phyloP scores from a whole-genome alignment of 2,329 filamentous ascomycete genomes.

The Alternaria arborescens region DNA sequence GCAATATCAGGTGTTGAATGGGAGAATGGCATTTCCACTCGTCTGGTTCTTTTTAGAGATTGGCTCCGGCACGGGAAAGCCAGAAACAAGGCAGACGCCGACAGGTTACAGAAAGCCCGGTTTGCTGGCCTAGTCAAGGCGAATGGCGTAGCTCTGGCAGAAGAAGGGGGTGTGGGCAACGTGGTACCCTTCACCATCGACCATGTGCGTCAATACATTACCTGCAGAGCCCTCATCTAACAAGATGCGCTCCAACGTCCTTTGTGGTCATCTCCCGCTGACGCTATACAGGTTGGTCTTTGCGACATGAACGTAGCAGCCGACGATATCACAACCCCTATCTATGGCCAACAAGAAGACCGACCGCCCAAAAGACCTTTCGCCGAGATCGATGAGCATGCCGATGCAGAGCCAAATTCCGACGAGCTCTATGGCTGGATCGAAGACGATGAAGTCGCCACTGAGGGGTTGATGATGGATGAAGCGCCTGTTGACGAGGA shows the following conservation, averaged over 20 bases:
- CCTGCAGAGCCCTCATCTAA: conserved; percentile 37
- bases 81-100: conserved; percentile 34
- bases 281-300: conserved; percentile 43
- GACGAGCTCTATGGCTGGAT: conserved; percentile 79
- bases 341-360: conserved; percentile 28
- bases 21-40: conserved; percentile 78
- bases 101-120: conserved; percentile 46
- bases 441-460: conserved; percentile 64
- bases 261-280: conserved; percentile 31
- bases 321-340: conserved; percentile 41
- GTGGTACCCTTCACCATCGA: conserved; percentile 61
- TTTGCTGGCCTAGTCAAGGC: conserved; percentile 57
- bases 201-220: conserved; percentile 55
- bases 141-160: conserved; percentile 51
- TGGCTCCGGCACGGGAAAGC: conserved; percentile 54
- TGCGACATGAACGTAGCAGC: conserved; percentile 42
- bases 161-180: conserved; percentile 54
- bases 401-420: conserved; percentile 66
- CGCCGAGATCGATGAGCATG: conserved; percentile 66
- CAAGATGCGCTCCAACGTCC: conserved; percentile 17
- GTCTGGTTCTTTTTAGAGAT: conserved; percentile 82
- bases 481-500: conserved; percentile 32
- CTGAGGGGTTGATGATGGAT: conserved; percentile 51
- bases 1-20: conserved; percentile 79
- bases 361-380: conserved; percentile 66